A percentile compares a stretch with the other conserved stretches of the same genome.
phyloP scores from a whole-genome alignment of 768 basidiomycete species.

The Daedalea quercina region DNA sequence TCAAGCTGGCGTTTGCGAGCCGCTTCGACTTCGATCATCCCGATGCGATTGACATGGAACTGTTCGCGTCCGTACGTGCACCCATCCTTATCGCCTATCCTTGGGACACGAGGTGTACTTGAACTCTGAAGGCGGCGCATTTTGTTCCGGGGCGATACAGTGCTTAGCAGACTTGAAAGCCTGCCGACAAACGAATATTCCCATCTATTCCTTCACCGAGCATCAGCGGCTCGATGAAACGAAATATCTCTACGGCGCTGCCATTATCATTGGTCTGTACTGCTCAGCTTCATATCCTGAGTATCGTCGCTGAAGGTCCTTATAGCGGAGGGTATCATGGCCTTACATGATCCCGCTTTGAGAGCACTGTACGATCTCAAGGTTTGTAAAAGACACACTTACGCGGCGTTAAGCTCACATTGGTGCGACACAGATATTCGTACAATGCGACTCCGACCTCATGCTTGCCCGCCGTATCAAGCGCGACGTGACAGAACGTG shows the following conservation, averaged over 20 bases:
- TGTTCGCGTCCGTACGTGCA: slow-evolving; percentile 67
- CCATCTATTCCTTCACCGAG: slow-evolving; percentile 88
- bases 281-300: background rate
- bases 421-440: slow-evolving; percentile 53
- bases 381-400: slow-evolving; percentile 30
- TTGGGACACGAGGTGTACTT: background rate
- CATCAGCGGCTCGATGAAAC: slow-evolving; percentile 78
- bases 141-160: slow-evolving; percentile 29
- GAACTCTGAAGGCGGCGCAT: background rate
- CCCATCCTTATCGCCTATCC: background rate
- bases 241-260: slow-evolving; percentile 89
- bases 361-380: slow-evolving; percentile 89
- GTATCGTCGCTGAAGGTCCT: background rate
- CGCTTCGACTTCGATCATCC: slow-evolving; percentile 88
- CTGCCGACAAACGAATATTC: slow-evolving; percentile 81
- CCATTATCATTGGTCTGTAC: slow-evolving; percentile 72
- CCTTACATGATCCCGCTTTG: slow-evolving; percentile 72
- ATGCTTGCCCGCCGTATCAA: slow-evolving; percentile 94
- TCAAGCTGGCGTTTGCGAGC: slow-evolving; percentile 76
- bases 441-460: slow-evolving; percentile 91
- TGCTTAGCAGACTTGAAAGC: slow-evolving; percentile 83
- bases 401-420: too few species aligned
- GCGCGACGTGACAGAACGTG: slow-evolving; percentile 84
- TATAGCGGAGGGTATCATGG: slow-evolving; percentile 87
- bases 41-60: slow-evolving; percentile 80